phyloP scores from a whole-genome alignment of 148 eudicot species.

The Cornus kousa region DNA sequence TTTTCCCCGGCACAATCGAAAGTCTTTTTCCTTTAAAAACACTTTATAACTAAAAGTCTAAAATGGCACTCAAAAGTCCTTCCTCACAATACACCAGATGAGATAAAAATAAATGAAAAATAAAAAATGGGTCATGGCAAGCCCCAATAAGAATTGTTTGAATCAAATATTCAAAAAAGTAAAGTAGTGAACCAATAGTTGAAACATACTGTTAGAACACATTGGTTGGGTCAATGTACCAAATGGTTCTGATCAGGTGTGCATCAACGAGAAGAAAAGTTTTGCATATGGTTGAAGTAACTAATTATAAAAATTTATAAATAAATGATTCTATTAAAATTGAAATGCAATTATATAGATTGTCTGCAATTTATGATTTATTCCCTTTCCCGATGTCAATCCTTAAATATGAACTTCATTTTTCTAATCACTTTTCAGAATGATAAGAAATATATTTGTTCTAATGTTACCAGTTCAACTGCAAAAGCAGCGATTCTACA shows the following conservation, averaged over 20 bases:
- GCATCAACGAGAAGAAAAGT: background rate
- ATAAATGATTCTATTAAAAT: background rate
- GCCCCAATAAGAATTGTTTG: background rate
- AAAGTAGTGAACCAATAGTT: too few relatives aligned
- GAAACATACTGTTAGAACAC: background rate
- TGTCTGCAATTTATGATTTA: background rate
- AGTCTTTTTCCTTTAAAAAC: background rate
- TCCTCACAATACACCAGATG: background rate
- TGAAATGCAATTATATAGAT: background rate
- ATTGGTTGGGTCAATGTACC: background rate
- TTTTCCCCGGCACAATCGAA: background rate
- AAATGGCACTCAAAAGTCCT: background rate
- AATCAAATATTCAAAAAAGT: too few relatives aligned
- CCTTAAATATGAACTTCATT: background rate
- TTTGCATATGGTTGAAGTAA: background rate
- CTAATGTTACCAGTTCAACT: background rate
- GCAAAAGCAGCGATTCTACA: background rate
- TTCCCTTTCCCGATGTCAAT: background rate
- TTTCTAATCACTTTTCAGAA: background rate
- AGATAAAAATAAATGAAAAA: background rate
- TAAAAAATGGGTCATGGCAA: too few relatives aligned
- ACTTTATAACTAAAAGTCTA: background rate
- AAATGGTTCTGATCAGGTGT: conserved; percentile 5
- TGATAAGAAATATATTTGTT: background rate
- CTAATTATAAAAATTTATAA: background rate